Evolutionary conservation across 192 early-diverging fungal genomes (phyloP).

Genomic region (Coemansia sp.): DNA sequence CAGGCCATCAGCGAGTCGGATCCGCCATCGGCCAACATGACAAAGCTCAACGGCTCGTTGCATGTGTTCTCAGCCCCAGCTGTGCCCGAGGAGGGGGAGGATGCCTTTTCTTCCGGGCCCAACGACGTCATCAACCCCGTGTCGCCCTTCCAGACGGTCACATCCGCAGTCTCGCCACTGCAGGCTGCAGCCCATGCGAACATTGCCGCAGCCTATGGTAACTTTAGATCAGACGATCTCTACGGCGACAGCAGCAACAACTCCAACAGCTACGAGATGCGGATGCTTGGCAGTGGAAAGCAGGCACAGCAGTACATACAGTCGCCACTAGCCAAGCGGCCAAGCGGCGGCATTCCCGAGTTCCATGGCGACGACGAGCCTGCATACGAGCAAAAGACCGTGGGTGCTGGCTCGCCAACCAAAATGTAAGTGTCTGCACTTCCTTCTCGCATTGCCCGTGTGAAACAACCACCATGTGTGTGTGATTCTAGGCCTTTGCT

Average conservation of each 20-base stretch:
- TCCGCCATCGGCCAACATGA: slow-evolving; percentile 75
- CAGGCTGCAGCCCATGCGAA: slow-evolving; percentile 5
- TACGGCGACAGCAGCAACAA: slow-evolving; percentile 12
- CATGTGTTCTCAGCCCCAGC: slow-evolving; percentile 32
- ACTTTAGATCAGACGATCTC: not conserved
- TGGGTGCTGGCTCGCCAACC: slow-evolving; percentile 12
- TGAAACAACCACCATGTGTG: not conserved
- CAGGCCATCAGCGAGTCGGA: slow-evolving; percentile 72
- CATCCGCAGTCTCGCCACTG: slow-evolving; percentile 8
- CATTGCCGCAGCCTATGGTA: slow-evolving; percentile 1
- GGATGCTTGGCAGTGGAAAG: slow-evolving; percentile 24
- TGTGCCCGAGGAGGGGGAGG: slow-evolving; percentile 15
- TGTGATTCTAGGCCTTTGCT: slow-evolving; percentile 4
- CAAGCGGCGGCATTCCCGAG: slow-evolving; percentile 13
- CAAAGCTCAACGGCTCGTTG: slow-evolving; percentile 72
- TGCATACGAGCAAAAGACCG: slow-evolving; percentile 17
- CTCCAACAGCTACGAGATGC: slow-evolving; percentile 33
- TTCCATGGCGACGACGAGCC: slow-evolving; percentile 31
- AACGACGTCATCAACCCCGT: slow-evolving; percentile 20
- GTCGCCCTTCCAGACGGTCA: slow-evolving; percentile 13
- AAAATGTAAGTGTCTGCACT: slow-evolving; percentile 25
- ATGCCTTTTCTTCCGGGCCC: slow-evolving; percentile 11
- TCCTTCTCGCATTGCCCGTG: not conserved
- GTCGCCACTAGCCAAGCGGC: slow-evolving; percentile 35
- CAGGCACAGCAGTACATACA: slow-evolving; percentile 35